These are phyloP conservation scores for Agroathelia rolfsii DNA, from an alignment of 1,284 basidiomycete genomes.

Conservation along the genomic window DNA sequence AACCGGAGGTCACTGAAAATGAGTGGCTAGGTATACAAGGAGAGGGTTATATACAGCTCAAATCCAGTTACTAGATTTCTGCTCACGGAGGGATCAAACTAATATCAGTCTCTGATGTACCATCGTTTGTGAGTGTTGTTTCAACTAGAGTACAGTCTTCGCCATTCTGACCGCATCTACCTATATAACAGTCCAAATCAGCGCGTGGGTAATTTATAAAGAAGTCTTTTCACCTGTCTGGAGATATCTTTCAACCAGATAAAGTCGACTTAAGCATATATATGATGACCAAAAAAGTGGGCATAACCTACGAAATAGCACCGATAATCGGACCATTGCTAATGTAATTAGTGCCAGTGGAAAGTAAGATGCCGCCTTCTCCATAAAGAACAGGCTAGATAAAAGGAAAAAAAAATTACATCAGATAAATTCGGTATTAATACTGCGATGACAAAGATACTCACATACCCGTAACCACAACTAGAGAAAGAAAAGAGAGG, in stretches of 20 bases:
- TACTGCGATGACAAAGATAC: too few species aligned
- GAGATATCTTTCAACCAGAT: conserved; percentile 21
- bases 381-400: too few species aligned
- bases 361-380: too few species aligned
- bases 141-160: conserved; percentile 34
- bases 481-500: conserved; percentile 9
- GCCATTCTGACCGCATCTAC: conserved; percentile 31
- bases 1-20: conserved; percentile 32
- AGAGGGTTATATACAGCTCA: too few species aligned
- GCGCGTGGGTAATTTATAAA: neutral
- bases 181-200: conserved; percentile 9
- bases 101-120: conserved; percentile 36
- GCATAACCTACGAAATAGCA: conserved; percentile 28
- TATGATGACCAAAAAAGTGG: neutral
- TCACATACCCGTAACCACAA: conserved; percentile 17
- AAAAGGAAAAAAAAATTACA: too few species aligned
- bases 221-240: too few species aligned
- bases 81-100: conserved; percentile 33
- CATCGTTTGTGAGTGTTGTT: conserved; percentile 30
- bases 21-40: conserved; percentile 19
- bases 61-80: too few species aligned
- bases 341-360: conserved; percentile 21
- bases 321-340: conserved; percentile 22
- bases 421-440: too few species aligned
- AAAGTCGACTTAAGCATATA: too few species aligned